Evolutionary conservation across 1,284 basidiomycete genomes (phyloP).

Genomic region (Agroathelia rolfsii): DNA sequence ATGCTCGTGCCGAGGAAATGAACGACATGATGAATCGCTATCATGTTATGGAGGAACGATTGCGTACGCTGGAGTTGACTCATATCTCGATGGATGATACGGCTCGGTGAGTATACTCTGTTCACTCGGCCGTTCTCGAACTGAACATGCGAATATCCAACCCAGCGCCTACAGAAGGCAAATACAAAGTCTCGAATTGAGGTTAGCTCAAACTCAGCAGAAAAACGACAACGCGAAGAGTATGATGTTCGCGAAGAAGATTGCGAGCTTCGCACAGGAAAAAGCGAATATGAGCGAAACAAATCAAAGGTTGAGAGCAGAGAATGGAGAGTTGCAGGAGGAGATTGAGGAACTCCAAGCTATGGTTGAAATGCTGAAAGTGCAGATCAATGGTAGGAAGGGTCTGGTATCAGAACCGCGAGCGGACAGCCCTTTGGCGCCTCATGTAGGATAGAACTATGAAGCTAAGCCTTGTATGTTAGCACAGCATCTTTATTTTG

Average conservation of each 20-base stretch:
- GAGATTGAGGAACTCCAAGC: constrained; percentile 63
- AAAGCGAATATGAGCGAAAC: constrained; percentile 34
- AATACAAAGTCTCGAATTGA: constrained; percentile 49
- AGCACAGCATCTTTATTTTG: too few species aligned
- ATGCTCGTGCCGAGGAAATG: constrained; percentile 50
- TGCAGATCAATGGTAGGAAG: constrained; percentile 35
- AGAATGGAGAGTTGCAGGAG: constrained; percentile 49
- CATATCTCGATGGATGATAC: constrained; percentile 41
- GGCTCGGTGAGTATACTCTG: constrained; percentile 35
- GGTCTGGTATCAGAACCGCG: constrained; percentile 29
- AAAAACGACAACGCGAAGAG: constrained; percentile 26
- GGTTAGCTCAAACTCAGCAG: constrained; percentile 27
- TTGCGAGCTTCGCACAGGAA: constrained; percentile 33
- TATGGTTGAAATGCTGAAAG: constrained; percentile 58
- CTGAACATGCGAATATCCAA: constrained; percentile 9
- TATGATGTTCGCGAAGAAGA: constrained; percentile 25
- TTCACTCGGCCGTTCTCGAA: constrained; percentile 1
- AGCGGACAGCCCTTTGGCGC: too few species aligned
- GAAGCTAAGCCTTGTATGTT: too few species aligned
- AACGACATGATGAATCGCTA: constrained; percentile 42
- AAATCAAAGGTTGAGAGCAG: constrained; percentile 41
- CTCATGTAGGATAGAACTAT: too few species aligned
- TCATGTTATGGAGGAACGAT: constrained; percentile 51
- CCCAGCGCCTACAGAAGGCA: constrained; percentile 42
- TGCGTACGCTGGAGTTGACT: constrained; percentile 45